Evolutionary conservation across 2,329 filamentous ascomycete genomes (phyloP).

Genomic region (Thelonectria blattea): DNA sequence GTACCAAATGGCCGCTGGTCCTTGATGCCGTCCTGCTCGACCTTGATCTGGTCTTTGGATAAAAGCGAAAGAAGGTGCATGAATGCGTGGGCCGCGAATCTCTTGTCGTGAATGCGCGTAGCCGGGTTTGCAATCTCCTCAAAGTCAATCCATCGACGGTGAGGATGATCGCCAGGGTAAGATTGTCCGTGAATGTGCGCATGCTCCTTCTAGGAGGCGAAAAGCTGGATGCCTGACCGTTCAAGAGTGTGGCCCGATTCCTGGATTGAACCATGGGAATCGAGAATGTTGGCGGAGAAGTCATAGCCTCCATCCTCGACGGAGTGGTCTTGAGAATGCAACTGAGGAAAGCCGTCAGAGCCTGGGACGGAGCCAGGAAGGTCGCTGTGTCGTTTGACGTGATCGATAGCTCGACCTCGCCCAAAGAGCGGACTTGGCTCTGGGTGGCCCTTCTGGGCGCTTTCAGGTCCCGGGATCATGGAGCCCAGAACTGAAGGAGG

Average conservation of each 20-base stretch:
- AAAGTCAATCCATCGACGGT: constrained; percentile 65
- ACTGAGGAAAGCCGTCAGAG: constrained; percentile 41
- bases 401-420: constrained; percentile 44
- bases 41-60: constrained; percentile 66
- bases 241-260: constrained; percentile 49
- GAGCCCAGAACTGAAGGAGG: constrained; percentile 54
- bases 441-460: constrained; percentile 42
- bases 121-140: constrained; percentile 69
- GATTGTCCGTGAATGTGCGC: constrained; percentile 43
- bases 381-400: constrained; percentile 57
- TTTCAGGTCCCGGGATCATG: constrained; percentile 49
- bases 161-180: constrained; percentile 41
- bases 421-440: constrained; percentile 48
- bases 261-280: constrained; percentile 42
- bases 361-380: constrained; percentile 41
- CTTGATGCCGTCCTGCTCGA: constrained; percentile 62
- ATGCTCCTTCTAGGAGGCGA: constrained; percentile 49
- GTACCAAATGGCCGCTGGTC: constrained; percentile 50
- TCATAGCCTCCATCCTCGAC: constrained; percentile 37
- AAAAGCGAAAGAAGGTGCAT: constrained; percentile 75
- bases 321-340: constrained; percentile 41
- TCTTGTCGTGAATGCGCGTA: constrained; percentile 51
- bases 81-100: constrained; percentile 76
- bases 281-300: constrained; percentile 39
- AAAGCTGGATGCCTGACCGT: constrained; percentile 53